phyloP scores from a whole-genome alignment of 75 land plant species.

The Larix kaempferi region DNA sequence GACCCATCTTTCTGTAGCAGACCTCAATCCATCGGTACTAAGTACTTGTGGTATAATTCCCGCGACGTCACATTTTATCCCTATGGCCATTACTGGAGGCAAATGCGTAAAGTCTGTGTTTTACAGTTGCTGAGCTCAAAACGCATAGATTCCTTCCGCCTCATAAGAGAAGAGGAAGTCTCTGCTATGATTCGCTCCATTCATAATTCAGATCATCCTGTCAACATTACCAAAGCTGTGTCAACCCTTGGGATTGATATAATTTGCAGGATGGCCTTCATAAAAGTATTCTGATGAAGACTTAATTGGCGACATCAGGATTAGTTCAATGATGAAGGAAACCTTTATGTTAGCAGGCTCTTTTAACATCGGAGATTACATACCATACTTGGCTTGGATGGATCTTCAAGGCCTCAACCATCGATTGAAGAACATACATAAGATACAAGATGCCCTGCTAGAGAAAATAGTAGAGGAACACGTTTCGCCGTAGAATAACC shows the following conservation, averaged over 20 bases:
- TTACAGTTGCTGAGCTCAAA: slow-evolving; percentile 22
- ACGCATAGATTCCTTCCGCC: slow-evolving; percentile 7
- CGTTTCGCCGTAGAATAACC: too few species aligned
- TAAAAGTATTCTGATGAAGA: not conserved
- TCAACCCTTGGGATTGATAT: not conserved
- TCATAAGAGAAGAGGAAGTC: slow-evolving; percentile 22
- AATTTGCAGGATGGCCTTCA: not conserved
- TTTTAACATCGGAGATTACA: slow-evolving; percentile 1
- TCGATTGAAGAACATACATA: not conserved
- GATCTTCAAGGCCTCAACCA: not conserved
- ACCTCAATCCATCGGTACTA: not conserved
- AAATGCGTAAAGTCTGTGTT: slow-evolving; percentile 18
- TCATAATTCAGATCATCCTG: too few species aligned
- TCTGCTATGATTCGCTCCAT: not conserved
- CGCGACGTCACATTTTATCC: slow-evolving; percentile 9
- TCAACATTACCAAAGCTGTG: not conserved
- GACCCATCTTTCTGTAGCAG: not conserved
- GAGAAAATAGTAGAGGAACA: slow-evolving; percentile 6
- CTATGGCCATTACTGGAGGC: slow-evolving; percentile 34
- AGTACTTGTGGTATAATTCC: not conserved
- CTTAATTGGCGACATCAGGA: not conserved
- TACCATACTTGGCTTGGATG: slow-evolving; percentile 4
- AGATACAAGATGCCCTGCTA: slow-evolving; percentile 3
- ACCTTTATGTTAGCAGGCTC: too few species aligned
- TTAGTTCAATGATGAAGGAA: not conserved